These are phyloP conservation scores for Vitis vinifera DNA, from an alignment of 164 flowering plant species.

Conservation along the genomic window DNA sequence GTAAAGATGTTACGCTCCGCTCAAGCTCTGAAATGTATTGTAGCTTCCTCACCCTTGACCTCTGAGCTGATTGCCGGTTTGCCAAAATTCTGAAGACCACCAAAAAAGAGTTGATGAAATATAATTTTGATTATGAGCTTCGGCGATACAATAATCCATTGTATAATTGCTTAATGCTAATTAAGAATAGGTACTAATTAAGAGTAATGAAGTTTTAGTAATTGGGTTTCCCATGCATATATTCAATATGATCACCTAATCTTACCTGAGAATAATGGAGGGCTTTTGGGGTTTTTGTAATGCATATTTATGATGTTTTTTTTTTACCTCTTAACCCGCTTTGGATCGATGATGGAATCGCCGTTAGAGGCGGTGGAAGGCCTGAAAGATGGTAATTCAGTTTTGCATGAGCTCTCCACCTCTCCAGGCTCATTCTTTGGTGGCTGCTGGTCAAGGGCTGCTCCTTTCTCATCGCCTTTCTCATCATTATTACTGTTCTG, in stretches of 20 bases:
- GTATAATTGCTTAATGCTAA: too few relatives aligned
- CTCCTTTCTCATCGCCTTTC: slow-evolving; percentile 16
- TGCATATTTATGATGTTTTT: neutral
- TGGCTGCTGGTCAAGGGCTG: slow-evolving; percentile 15
- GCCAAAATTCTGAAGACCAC: slow-evolving; percentile 64
- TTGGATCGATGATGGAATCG: slow-evolving; percentile 57
- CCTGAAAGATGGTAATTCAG: slow-evolving; percentile 10
- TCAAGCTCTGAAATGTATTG: slow-evolving; percentile 89
- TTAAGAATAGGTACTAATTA: neutral
- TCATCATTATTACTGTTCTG: slow-evolving; percentile 57
- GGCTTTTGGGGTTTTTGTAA: neutral
- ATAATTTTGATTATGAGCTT: too few relatives aligned
- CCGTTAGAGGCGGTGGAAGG: slow-evolving; percentile 14
- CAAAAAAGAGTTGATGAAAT: neutral
- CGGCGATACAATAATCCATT: neutral
- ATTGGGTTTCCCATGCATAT: neutral
- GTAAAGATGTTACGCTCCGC: slow-evolving; percentile 69
- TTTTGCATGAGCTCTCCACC: slow-evolving; percentile 43
- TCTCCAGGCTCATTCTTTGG: slow-evolving; percentile 45
- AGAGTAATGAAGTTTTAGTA: neutral
- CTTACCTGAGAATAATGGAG: neutral
- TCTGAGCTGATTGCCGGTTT: slow-evolving; percentile 85
- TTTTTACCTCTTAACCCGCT: slow-evolving; percentile 72
- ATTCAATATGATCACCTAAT: neutral
- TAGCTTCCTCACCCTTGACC: slow-evolving; percentile 82